phyloP scores from a whole-genome alignment of 768 basidiomycete species.

The Postia placenta region DNA sequence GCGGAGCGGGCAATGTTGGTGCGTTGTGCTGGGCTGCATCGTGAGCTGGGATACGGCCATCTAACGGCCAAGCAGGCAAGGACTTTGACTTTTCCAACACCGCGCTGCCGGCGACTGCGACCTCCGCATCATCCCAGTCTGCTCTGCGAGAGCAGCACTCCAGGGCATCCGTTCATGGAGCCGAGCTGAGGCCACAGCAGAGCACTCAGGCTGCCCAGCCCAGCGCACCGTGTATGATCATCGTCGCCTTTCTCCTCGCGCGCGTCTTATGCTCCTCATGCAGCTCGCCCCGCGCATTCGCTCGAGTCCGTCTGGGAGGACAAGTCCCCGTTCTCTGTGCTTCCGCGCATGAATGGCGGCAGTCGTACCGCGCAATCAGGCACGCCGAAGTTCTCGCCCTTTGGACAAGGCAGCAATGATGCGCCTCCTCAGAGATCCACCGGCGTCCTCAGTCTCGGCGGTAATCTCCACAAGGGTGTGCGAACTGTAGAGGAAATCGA shows the following conservation, averaged over 20 bases:
- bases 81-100: conserved; percentile 84
- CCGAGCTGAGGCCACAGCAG: conserved; percentile 11
- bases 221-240: conserved; percentile 23
- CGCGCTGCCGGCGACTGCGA: conserved; percentile 26
- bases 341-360: conserved; percentile 49
- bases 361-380: conserved; percentile 30
- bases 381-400: conserved; percentile 17
- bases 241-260: conserved; percentile 14
- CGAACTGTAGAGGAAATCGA: conserved; percentile 81
- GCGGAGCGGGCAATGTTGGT: conserved; percentile 66
- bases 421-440: conserved; percentile 26
- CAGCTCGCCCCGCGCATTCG: conserved; percentile 40
- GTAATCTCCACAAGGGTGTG: conserved; percentile 20
- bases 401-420: conserved; percentile 8
- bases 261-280: conserved; percentile 23
- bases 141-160: not conserved
- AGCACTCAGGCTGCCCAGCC: conserved; percentile 9
- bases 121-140: conserved; percentile 5
- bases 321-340: conserved; percentile 67
- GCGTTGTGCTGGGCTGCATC: conserved; percentile 26
- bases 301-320: conserved; percentile 80
- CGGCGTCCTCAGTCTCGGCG: conserved; percentile 14
- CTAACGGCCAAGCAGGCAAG: conserved; percentile 46
- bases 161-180: conserved; percentile 2
- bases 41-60: not conserved